These are phyloP conservation scores for Centaurea solstitialis DNA, from an alignment of 129 eudicot species.

Conservation along the genomic window DNA sequence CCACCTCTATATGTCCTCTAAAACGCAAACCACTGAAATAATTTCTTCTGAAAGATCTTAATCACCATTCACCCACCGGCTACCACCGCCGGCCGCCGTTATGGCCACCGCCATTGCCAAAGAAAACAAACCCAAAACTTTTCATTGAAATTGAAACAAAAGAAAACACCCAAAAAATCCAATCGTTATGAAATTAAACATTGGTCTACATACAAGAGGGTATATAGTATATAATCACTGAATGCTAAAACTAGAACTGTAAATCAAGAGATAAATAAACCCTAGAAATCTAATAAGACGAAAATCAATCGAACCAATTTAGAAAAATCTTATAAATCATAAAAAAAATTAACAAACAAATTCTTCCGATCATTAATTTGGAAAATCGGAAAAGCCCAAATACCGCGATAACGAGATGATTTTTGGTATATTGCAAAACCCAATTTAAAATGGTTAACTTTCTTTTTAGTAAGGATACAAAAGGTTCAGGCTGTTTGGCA, in stretches of 20 bases:
- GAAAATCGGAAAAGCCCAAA: too few species aligned
- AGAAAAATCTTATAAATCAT: background rate
- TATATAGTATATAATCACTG: background rate
- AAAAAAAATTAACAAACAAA: background rate
- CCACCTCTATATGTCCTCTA: background rate
- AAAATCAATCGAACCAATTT: background rate
- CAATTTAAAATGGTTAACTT: too few species aligned
- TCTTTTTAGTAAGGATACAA: too few species aligned
- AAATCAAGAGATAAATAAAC: background rate
- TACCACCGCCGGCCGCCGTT: background rate
- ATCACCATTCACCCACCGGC: constrained; percentile 8
- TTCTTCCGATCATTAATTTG: background rate
- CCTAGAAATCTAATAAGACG: background rate
- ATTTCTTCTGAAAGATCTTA: background rate
- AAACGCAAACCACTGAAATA: background rate
- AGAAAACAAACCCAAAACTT: background rate
- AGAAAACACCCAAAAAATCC: background rate
- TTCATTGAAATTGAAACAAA: background rate
- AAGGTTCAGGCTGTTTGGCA: too few species aligned
- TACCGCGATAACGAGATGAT: too few species aligned
- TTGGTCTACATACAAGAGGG: background rate
- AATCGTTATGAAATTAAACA: background rate
- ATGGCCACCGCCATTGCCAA: background rate
- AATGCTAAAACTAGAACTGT: background rate
- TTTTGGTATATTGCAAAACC: background rate